Conservation (phyloP, 495 filamentous ascomycete genomes). For the Penicillium steckii region DNA sequence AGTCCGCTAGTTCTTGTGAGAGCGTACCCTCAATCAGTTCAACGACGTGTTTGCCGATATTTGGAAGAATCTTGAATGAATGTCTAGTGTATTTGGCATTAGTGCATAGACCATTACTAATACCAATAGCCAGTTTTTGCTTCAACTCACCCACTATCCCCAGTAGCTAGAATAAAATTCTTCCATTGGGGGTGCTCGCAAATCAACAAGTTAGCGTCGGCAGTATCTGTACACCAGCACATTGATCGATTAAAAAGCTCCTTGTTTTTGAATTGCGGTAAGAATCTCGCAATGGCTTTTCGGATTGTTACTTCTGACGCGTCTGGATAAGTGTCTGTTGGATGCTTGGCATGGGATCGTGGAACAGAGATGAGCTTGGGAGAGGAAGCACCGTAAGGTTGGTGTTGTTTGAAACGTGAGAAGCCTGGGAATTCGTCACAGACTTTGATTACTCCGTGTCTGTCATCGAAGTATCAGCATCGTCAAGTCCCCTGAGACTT, state of each 20-base stretch:
- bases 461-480: conserved; percentile 2
- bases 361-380: conserved; percentile 19
- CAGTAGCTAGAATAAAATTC: conserved; percentile 20
- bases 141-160: conserved; percentile 20
- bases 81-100: background rate
- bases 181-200: conserved; percentile 33
- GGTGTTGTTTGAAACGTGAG: conserved; percentile 17
- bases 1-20: conserved; percentile 8
- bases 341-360: conserved; percentile 19
- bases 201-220: conserved; percentile 44
- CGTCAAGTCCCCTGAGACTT: background rate
- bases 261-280: conserved; percentile 42
- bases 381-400: conserved; percentile 38
- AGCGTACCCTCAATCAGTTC: conserved; percentile 16
- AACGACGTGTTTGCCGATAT: conserved; percentile 21
- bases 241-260: conserved; percentile 43
- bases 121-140: background rate
- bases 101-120: background rate
- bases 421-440: conserved; percentile 52
- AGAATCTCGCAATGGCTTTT: conserved; percentile 39
- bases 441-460: conserved; percentile 46
- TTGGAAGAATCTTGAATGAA: conserved; percentile 19
- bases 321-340: conserved; percentile 33
- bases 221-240: conserved; percentile 53
- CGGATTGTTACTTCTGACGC: conserved; percentile 40